phyloP scores from a whole-genome alignment of 495 filamentous ascomycete genomes.

The Corynascus novoguineensis region DNA sequence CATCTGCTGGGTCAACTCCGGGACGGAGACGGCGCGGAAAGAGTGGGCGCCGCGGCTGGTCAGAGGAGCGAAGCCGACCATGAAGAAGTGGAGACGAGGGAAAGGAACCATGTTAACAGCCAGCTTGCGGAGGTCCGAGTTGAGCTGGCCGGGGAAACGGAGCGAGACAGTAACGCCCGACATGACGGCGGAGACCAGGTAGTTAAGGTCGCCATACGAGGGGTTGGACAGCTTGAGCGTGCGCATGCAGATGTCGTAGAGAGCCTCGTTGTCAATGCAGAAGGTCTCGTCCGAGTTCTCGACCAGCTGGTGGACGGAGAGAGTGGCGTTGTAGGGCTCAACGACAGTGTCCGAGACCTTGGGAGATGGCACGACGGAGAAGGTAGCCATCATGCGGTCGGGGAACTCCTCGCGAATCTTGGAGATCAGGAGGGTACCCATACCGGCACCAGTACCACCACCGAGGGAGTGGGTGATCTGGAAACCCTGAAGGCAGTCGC shows the following conservation, averaged over 20 bases:
- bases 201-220: slow-evolving; percentile 98
- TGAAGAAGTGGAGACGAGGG: slow-evolving; percentile 99
- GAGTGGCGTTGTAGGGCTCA: slow-evolving; percentile 99
- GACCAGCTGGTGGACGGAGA: slow-evolving; percentile 98
- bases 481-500: slow-evolving; percentile 99
- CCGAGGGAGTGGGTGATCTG: slow-evolving; percentile 99
- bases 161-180: slow-evolving; percentile 98
- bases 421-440: slow-evolving; percentile 99
- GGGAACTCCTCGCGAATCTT: slow-evolving; percentile 99
- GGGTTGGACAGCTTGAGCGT: slow-evolving; percentile 98
- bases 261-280: slow-evolving; percentile 99
- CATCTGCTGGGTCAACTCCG: slow-evolving; percentile 99
- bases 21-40: slow-evolving; percentile 96
- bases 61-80: slow-evolving; percentile 99
- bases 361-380: slow-evolving; percentile 98
- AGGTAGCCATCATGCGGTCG: slow-evolving; percentile 99
- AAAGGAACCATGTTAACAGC: slow-evolving; percentile 99
- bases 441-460: slow-evolving; percentile 99
- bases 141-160: slow-evolving; percentile 98
- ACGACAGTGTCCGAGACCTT: slow-evolving; percentile 99
- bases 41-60: slow-evolving; percentile 90
- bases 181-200: slow-evolving; percentile 99
- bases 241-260: slow-evolving; percentile 99
- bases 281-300: slow-evolving; percentile 99
- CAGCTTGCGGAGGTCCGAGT: slow-evolving; percentile 99